Conservation (phyloP, 208 protist genomes). For the Wallacemonas sp. region DNA sequence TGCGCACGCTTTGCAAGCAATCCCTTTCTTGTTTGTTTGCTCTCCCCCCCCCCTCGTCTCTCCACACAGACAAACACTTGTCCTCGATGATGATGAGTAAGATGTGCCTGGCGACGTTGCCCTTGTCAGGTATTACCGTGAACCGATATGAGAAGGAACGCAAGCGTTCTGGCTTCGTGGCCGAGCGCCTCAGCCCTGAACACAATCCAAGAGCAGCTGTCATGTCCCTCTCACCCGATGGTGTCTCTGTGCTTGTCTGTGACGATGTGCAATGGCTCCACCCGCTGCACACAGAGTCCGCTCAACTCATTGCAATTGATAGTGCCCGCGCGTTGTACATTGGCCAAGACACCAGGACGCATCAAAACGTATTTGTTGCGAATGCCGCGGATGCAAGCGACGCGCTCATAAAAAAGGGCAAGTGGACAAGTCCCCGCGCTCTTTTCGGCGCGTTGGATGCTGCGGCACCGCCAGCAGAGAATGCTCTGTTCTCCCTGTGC, state of each 20-base stretch:
- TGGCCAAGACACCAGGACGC: slow-evolving; percentile 24
- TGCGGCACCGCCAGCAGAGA: slow-evolving; percentile 6
- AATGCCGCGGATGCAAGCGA: slow-evolving; percentile 10
- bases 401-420: slow-evolving; percentile 7
- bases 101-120: background rate
- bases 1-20: too few relatives aligned
- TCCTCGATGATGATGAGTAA: too few relatives aligned
- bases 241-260: slow-evolving; percentile 20
- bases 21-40: too few relatives aligned
- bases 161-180: slow-evolving; percentile 25
- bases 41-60: too few relatives aligned
- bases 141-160: slow-evolving; percentile 34
- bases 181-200: slow-evolving; percentile 9
- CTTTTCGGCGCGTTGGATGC: slow-evolving; percentile 16
- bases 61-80: too few relatives aligned
- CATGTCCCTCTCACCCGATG: slow-evolving; percentile 28
- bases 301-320: slow-evolving; percentile 13
- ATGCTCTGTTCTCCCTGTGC: slow-evolving; percentile 35
- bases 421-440: slow-evolving; percentile 14
- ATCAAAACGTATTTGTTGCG: slow-evolving; percentile 35
- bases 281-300: slow-evolving; percentile 10
- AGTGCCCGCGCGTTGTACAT: slow-evolving; percentile 24
- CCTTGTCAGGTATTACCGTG: slow-evolving; percentile 6
- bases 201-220: slow-evolving; percentile 24
- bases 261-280: slow-evolving; percentile 26